Evolutionary conservation across 768 basidiomycete species (phyloP), one percentile per base, ranked within the genome.

Genomic region (Pisolithus marmoratus): DNA sequence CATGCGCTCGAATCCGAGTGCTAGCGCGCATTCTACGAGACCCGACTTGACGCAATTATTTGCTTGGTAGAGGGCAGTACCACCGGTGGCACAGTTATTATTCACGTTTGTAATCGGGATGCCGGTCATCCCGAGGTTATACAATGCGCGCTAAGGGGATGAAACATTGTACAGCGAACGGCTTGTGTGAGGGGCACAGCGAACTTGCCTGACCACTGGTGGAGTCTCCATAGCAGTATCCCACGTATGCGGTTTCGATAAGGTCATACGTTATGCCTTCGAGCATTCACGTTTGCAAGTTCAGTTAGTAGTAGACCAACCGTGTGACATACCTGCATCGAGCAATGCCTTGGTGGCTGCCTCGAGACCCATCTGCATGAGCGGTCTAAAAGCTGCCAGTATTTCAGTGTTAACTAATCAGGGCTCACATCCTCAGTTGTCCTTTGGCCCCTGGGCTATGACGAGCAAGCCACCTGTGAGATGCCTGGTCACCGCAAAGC

Each of bases 1-100:
- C 87, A 91, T 91, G 34, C 87, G 84, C 66, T 93, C 91, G 58
- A 93, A 93, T 11, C 91, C 90, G 1, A 93, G 80, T 0, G 91
- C 90, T 20, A 94, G 72, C 1, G 84, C 80, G 62, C 90, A 91
- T 50, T 88, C 84, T 2, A 73, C 80, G 50, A 83, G 75, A 14
- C 85, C 85, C 38, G 77, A 78, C 63, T 84, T 87, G 42, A 93
- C 81, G 8, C 79, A 75, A 22, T 77, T 82, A 57, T 85, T 85
- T 7, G 85, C 87, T 43, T 86, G 79, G 65, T 79, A 88, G 20
- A 93, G 74, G 5, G 91, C 89, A 0, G 86, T 77, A 46, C 84
- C 85, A 4, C 89, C 90, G 0, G 90, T 90, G 4, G 89, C 84
- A 60, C 90, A 91, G 66, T 89, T 89, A 69, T 92, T 92, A 73